Percentiles rank a stretch among this genome's conserved stretches.
Conservation (phyloP, 805 yeast species). For the Jamesozyma piceae region DNA sequence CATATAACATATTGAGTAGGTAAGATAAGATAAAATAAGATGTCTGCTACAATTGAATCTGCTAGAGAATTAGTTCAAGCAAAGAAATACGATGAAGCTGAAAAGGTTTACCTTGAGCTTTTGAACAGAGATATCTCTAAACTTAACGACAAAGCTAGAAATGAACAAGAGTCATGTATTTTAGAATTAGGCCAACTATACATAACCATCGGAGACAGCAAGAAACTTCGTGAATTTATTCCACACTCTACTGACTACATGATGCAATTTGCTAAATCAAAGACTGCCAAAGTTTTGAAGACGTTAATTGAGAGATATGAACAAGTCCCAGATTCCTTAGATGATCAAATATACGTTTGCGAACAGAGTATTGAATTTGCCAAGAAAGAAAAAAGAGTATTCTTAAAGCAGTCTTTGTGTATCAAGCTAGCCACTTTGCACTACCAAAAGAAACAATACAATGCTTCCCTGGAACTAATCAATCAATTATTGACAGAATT, state of each 20-base stretch:
- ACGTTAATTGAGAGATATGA: constrained; percentile 73
- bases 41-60: constrained; percentile 31
- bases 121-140: constrained; percentile 28
- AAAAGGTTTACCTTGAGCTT: constrained; percentile 45
- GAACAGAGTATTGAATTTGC: constrained; percentile 86
- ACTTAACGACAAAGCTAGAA: constrained; percentile 34
- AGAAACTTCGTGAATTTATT: constrained; percentile 52
- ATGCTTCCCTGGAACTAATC: constrained; percentile 64
- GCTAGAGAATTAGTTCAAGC: constrained; percentile 52
- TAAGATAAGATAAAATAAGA: too few species aligned
- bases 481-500: constrained; percentile 69
- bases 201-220: constrained; percentile 38
- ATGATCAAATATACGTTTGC: constrained; percentile 63
- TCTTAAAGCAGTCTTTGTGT: constrained; percentile 80
- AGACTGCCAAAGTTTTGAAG: constrained; percentile 84
- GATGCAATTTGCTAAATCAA: constrained; percentile 80
- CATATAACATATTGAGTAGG: too few species aligned
- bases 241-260: constrained; percentile 61
- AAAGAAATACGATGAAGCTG: constrained; percentile 49
- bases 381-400: constrained; percentile 67
- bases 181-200: constrained; percentile 69
- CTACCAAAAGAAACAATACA: constrained; percentile 54
- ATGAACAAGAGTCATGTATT: constrained; percentile 59
- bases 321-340: constrained; percentile 48
- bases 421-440: constrained; percentile 71